Percentiles rank a stretch among this genome's conserved stretches.
Conservation (phyloP, 2,329 filamentous ascomycete species). For the Cytospora piceicola region DNA sequence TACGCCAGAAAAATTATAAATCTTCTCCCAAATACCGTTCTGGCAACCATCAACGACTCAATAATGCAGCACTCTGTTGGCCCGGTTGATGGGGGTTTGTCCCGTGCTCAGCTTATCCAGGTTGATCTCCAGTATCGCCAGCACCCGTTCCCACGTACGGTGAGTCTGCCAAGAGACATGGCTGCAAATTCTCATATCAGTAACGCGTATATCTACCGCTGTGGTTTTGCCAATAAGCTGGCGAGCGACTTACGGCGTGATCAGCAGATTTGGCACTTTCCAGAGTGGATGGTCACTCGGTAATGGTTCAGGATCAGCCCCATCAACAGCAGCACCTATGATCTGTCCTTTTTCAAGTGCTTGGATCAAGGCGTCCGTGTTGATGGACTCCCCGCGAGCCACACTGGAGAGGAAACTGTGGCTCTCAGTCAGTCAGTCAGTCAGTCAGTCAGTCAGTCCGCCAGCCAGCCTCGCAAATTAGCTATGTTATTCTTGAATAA, state of each 20-base stretch:
- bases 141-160: slow-evolving; percentile 32
- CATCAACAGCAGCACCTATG: slow-evolving; percentile 67
- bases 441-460: too few species aligned
- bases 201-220: not conserved
- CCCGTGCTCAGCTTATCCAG: slow-evolving; percentile 35
- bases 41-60: not conserved
- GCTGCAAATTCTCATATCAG: not conserved
- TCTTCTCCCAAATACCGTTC: not conserved
- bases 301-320: slow-evolving; percentile 72
- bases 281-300: slow-evolving; percentile 65
- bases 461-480: not conserved
- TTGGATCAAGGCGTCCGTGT: slow-evolving; percentile 54
- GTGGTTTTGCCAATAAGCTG: not conserved
- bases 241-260: slow-evolving; percentile 42
- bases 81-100: slow-evolving; percentile 34
- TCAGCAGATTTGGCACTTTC: slow-evolving; percentile 64
- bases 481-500: not conserved
- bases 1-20: too few species aligned
- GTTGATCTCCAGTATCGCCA: slow-evolving; percentile 36
- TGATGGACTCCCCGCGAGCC: slow-evolving; percentile 52
- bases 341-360: slow-evolving; percentile 50
- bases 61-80: not conserved
- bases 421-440: not conserved
- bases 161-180: slow-evolving; percentile 41
- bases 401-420: slow-evolving; percentile 65